These are phyloP conservation scores for Abortiporus biennis DNA, from an alignment of 1,284 basidiomycete species.

Conservation along the genomic window DNA sequence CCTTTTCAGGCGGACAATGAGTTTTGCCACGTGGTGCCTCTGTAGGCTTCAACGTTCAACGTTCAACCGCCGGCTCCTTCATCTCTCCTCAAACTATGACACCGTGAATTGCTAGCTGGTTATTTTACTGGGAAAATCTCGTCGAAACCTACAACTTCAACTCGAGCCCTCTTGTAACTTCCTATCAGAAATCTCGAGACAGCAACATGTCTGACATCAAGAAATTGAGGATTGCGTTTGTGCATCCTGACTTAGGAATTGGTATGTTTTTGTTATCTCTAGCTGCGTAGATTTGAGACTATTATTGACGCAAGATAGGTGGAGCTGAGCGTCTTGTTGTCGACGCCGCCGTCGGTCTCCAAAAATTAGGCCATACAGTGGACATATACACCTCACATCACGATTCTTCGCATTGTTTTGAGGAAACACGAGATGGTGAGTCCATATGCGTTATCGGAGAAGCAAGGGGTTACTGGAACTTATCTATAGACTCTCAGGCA, in stretches of 20 bases:
- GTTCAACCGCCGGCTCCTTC: too few relatives aligned
- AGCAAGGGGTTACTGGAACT: background rate
- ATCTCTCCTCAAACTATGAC: too few relatives aligned
- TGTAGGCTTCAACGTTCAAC: too few relatives aligned
- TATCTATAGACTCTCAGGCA: conserved; percentile 45
- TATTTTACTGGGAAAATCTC: too few relatives aligned
- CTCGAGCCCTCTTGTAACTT: too few relatives aligned
- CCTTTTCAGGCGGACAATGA: too few relatives aligned
- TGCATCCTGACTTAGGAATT: conserved; percentile 95
- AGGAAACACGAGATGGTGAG: conserved; percentile 84
- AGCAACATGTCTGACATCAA: too few relatives aligned
- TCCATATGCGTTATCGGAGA: background rate
- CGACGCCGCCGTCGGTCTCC: conserved; percentile 89
- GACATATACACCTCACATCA: conserved; percentile 94
- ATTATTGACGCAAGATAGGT: conserved; percentile 41
- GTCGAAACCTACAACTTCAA: too few relatives aligned
- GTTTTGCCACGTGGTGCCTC: too few relatives aligned
- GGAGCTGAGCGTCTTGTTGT: conserved; percentile 95
- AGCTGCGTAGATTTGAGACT: background rate
- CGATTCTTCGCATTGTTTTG: conserved; percentile 80
- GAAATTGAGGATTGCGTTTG: conserved; percentile 60
- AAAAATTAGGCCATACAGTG: conserved; percentile 83
- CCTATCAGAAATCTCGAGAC: too few relatives aligned
- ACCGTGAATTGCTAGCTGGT: too few relatives aligned
- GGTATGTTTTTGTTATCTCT: conserved; percentile 46